phyloP scores from a whole-genome alignment of 2,329 filamentous ascomycete genomes.

The Aspergillus pseudotamarii region DNA sequence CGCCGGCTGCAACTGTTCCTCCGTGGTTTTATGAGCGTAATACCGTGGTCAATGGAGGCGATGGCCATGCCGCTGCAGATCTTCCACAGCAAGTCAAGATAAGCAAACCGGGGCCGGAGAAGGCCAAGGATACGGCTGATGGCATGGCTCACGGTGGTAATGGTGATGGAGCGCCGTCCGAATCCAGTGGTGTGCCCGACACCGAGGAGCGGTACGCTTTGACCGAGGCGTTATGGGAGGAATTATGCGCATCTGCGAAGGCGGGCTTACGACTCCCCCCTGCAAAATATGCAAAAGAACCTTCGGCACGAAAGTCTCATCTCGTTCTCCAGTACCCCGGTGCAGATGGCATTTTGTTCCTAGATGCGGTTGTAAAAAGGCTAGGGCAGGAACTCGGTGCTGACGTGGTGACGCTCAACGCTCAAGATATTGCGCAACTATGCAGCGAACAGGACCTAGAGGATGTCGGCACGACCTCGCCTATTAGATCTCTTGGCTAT shows the following conservation, averaged over 20 bases:
- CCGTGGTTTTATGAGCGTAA: conserved; percentile 44
- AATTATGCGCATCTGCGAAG: conserved; percentile 54
- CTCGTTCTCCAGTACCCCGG: conserved; percentile 63
- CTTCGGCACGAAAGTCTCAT: conserved; percentile 57
- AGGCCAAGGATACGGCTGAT: conserved; percentile 17
- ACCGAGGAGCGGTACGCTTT: conserved; percentile 41
- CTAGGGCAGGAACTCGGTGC: conserved; percentile 60
- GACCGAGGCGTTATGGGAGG: conserved; percentile 47
- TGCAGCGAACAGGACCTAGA: conserved; percentile 46
- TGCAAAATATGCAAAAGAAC: conserved; percentile 46
- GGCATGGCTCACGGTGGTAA: conserved; percentile 28
- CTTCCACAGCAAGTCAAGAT: conserved; percentile 31
- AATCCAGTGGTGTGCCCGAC: conserved; percentile 18
- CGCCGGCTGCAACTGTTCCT: conserved; percentile 33
- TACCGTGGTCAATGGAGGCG: conserved; percentile 27
- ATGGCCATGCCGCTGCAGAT: conserved; percentile 15
- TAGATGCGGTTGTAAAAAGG: conserved; percentile 65
- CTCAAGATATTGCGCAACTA: conserved; percentile 50
- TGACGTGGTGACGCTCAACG: conserved; percentile 47
- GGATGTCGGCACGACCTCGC: conserved; percentile 35
- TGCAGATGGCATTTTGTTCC: conserved; percentile 55
- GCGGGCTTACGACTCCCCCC: conserved; percentile 52
- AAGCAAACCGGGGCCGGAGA: conserved; percentile 21
- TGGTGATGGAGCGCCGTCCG: conserved; percentile 24
- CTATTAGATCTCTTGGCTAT: conserved; percentile 54